A percentile compares a stretch with the other conserved stretches of the same genome.
Conservation (phyloP, 2,329 filamentous ascomycete species). For the Cordyceps sp. region DNA sequence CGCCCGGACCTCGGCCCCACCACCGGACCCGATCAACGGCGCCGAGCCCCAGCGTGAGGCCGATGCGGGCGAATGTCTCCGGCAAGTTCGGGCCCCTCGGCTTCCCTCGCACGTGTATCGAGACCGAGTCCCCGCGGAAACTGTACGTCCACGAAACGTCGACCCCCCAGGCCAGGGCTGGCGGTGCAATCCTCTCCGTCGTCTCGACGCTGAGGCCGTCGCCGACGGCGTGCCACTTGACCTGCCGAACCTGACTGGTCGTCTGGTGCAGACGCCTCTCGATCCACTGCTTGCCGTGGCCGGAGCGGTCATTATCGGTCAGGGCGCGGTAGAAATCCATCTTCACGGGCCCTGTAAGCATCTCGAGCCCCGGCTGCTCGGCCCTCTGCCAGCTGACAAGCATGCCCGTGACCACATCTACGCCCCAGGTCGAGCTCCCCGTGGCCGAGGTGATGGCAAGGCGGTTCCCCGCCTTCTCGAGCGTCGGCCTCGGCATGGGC, state of each 20-base stretch:
- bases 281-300: slow-evolving; percentile 41
- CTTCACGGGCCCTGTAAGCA: slow-evolving; percentile 25
- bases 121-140: slow-evolving; percentile 30
- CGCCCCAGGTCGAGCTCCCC: slow-evolving; percentile 21
- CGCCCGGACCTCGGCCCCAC: slow-evolving; percentile 52
- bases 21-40: slow-evolving; percentile 29
- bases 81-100: slow-evolving; percentile 32
- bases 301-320: slow-evolving; percentile 47
- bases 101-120: slow-evolving; percentile 30
- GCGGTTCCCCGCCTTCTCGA: slow-evolving; percentile 5
- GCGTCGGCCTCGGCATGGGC: slow-evolving; percentile 8
- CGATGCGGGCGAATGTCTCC: slow-evolving; percentile 43
- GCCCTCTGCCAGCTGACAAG: slow-evolving; percentile 24
- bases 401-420: slow-evolving; percentile 24
- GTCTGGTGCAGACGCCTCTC: slow-evolving; percentile 28
- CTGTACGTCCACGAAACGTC: slow-evolving; percentile 35
- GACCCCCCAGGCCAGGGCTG: slow-evolving; percentile 44
- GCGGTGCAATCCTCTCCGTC: slow-evolving; percentile 40
- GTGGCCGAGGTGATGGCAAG: slow-evolving; percentile 15
- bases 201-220: slow-evolving; percentile 24
- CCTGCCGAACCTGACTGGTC: slow-evolving; percentile 20
- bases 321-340: slow-evolving; percentile 47
- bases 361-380: slow-evolving; percentile 12
- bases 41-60: slow-evolving; percentile 31
- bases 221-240: slow-evolving; percentile 15